Percentiles rank a stretch among this genome's conserved stretches.
These are phyloP conservation scores for Aspergillus incahuasiensis DNA, from an alignment of 495 filamentous ascomycete species.

Conservation along the genomic window DNA sequence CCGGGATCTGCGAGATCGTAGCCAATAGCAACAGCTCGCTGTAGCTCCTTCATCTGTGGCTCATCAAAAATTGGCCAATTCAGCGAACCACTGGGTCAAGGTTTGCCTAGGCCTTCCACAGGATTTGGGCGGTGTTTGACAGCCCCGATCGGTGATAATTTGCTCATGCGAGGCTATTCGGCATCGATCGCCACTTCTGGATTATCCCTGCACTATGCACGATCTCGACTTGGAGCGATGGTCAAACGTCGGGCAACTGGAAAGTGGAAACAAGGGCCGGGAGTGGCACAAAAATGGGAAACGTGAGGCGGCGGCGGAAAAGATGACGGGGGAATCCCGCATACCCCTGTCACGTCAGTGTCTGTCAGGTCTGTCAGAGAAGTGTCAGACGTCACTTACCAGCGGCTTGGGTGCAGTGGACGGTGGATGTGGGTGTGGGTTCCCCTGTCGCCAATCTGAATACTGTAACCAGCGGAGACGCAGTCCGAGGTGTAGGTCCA, in stretches of 20 bases:
- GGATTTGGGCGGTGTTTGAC: neutral
- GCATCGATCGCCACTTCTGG: slow-evolving; percentile 16
- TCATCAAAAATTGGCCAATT: slow-evolving; percentile 3
- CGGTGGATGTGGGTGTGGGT: neutral
- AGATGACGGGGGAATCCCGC: neutral
- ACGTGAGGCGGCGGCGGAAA: neutral
- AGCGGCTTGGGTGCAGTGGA: neutral
- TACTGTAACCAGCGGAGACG: neutral
- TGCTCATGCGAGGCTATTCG: slow-evolving; percentile 4
- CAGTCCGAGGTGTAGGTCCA: neutral
- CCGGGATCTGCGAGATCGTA: neutral
- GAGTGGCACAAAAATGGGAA: neutral
- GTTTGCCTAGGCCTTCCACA: slow-evolving; percentile 1
- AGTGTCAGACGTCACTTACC: slow-evolving; percentile 1
- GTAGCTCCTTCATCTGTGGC: neutral
- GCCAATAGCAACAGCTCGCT: neutral
- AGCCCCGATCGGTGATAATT: neutral
- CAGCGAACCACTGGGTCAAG: slow-evolving; percentile 5
- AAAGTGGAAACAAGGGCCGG: neutral
- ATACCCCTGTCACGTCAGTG: neutral
- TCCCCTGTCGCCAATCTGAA: neutral
- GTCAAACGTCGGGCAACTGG: neutral
- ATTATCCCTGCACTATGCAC: neutral
- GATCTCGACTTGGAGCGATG: neutral
- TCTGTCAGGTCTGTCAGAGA: slow-evolving; percentile 4